phyloP scores from a whole-genome alignment of 2,329 filamentous ascomycete genomes.

The Cercospora janseana region DNA sequence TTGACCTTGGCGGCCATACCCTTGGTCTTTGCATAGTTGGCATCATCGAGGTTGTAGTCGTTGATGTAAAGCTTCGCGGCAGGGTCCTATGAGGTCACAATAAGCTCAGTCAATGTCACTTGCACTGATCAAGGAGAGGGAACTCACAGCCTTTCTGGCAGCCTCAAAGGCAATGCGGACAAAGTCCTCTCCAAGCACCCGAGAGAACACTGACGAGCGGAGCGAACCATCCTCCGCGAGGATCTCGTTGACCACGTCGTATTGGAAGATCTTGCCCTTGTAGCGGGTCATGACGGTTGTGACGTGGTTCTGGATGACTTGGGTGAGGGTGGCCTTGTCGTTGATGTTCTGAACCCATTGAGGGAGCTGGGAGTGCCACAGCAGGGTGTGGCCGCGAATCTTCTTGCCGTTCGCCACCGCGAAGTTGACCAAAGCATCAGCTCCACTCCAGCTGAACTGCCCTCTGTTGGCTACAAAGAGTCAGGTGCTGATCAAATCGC shows the following conservation, averaged over 20 bases:
- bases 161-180: conserved; percentile 68
- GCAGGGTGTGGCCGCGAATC: conserved; percentile 64
- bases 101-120: neutral
- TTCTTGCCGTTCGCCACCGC: conserved; percentile 57
- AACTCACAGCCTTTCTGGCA: conserved; percentile 56
- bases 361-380: conserved; percentile 57
- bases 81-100: too few relatives aligned
- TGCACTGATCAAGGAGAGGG: neutral
- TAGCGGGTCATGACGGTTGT: conserved; percentile 57
- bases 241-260: conserved; percentile 63
- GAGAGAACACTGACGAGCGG: conserved; percentile 62
- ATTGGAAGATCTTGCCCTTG: conserved; percentile 62
- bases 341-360: conserved; percentile 59
- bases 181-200: conserved; percentile 68
- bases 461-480: conserved; percentile 35
- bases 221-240: conserved; percentile 62
- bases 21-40: conserved; percentile 57
- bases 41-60: conserved; percentile 62
- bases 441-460: conserved; percentile 55
- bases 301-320: conserved; percentile 61
- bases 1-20: conserved; percentile 57
- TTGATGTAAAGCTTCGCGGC: conserved; percentile 72
- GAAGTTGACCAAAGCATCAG: conserved; percentile 61
- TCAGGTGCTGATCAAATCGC: too few relatives aligned
- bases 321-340: conserved; percentile 53